Percentiles rank a stretch among this genome's conserved stretches.
phyloP scores from a whole-genome alignment of 768 basidiomycete genomes.

The Suillus placidus region DNA sequence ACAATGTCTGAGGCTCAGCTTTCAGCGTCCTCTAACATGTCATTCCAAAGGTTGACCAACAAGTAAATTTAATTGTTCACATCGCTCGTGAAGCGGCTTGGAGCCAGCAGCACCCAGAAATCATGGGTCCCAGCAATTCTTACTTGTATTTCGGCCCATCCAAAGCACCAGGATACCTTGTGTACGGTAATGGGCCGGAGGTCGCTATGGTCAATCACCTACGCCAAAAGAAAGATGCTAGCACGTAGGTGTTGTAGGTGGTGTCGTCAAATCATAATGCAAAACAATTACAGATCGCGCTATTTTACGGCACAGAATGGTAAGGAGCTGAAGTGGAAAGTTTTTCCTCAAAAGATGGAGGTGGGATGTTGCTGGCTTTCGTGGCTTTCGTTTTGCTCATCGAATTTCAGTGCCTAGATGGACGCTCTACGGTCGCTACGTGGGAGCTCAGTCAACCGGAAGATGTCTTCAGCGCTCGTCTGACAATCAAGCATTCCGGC shows the following conservation, averaged over 20 bases:
- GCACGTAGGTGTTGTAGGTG: constrained; percentile 52
- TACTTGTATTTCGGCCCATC: constrained; percentile 77
- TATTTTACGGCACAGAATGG: constrained; percentile 76
- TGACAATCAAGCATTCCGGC: constrained; percentile 60
- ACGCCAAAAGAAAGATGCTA: constrained; percentile 59
- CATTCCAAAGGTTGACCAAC: constrained; percentile 48
- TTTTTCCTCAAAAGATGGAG: constrained; percentile 66
- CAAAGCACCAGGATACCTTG: constrained; percentile 59
- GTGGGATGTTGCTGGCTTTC: constrained; percentile 39
- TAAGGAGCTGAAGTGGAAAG: constrained; percentile 76
- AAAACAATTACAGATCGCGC: constrained; percentile 51
- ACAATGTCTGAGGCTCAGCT: neutral
- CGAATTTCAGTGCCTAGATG: constrained; percentile 59
- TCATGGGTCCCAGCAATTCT: constrained; percentile 81
- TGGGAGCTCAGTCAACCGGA: constrained; percentile 68
- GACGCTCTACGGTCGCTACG: constrained; percentile 58
- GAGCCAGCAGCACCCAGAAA: constrained; percentile 65
- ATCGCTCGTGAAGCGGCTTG: constrained; percentile 67
- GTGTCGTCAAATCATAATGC: neutral
- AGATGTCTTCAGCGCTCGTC: constrained; percentile 58
- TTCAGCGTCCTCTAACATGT: constrained; percentile 6
- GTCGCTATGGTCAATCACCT: constrained; percentile 60
- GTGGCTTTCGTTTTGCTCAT: constrained; percentile 6
- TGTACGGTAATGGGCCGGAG: constrained; percentile 66
- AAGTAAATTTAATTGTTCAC: constrained; percentile 64